Evolutionary conservation across 2,329 filamentous ascomycete species (phyloP), one percentile per base, ranked within the genome.

Genomic region (Claviceps fusiformis): DNA sequence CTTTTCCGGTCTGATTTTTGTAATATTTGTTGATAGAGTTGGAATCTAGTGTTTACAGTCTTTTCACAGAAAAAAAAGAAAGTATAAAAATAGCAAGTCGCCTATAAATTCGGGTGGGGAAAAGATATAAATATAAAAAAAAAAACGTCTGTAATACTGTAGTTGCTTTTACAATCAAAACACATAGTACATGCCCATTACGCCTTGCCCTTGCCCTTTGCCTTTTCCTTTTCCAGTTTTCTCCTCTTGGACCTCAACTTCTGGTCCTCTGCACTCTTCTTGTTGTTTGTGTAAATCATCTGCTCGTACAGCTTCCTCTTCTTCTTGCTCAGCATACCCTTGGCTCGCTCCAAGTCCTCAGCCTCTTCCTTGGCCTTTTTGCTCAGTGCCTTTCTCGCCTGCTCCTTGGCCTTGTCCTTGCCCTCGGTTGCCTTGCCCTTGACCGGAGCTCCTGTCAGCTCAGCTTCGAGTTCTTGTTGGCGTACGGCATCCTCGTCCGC

Each of bases 321-420:
- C 81, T 95, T 93, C 71, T 95, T 88, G 71, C 87, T 88, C 77
- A 97, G 85, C 93, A 98, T 98, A 75, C 95, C 93, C 82, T 95
- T 96, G 69, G 89, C 86, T 59, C 92, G 80, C 71, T 95, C 90
- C 56, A 95, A 72, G 64, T 97, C 91, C 71, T 97, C 93, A 4
- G 86, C 84, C 67, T 93, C 87, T 64, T 83, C 78, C 57, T 82
- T 80, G 41, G 82, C 80, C 71, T 87, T 85, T 74, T 85, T 86
- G 62, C 80, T 78, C 35, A 85, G 75, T 63, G 81, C 81, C 66
- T 87, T 86, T 61, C 77, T 80, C 17, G 82, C 84, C 62, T 88
- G 86, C 61, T 85, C 81, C 71, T 86, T 86, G 39, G 77, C 75
- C 70, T 82, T 81, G 56, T 74, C 75, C 70, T 78, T 83, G 55